These are phyloP conservation scores for Calocybe gangraenosa DNA, from an alignment of 768 basidiomycete genomes.

Conservation along the genomic window DNA sequence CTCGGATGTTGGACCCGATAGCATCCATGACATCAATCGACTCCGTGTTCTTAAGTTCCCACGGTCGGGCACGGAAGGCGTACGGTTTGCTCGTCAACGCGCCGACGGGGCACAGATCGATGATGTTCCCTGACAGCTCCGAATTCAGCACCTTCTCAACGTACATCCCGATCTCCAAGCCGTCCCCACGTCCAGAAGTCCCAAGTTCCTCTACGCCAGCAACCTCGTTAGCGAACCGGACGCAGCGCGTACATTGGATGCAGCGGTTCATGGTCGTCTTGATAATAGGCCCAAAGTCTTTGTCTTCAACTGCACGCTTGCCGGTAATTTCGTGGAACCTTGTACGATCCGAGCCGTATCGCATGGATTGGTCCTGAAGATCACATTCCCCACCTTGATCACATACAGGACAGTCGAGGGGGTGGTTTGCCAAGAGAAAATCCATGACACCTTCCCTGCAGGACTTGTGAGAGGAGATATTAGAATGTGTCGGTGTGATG, in stretches of 20 bases:
- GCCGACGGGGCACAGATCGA: conserved; percentile 95
- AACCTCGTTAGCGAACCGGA: conserved; percentile 98
- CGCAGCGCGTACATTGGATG: conserved; percentile 99
- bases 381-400: conserved; percentile 99
- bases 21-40: conserved; percentile 95
- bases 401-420: conserved; percentile 97
- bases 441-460: conserved; percentile 97
- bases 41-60: conserved; percentile 99
- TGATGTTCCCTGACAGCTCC: conserved; percentile 79
- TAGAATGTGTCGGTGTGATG: neutral
- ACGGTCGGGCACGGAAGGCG: conserved; percentile 94
- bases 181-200: conserved; percentile 95
- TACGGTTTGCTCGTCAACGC: conserved; percentile 98
- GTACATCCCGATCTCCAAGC: conserved; percentile 98
- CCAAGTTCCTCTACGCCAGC: conserved; percentile 98
- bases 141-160: conserved; percentile 97
- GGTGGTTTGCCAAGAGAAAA: conserved; percentile 95
- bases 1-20: conserved; percentile 91
- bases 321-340: conserved; percentile 98
- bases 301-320: conserved; percentile 97
- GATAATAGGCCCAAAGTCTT: conserved; percentile 95
- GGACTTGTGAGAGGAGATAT: conserved; percentile 1
- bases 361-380: conserved; percentile 98
- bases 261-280: conserved; percentile 99
- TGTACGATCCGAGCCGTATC: conserved; percentile 95